A percentile compares a stretch with the other conserved stretches of the same genome.
phyloP scores from a whole-genome alignment of 306 rosid species.

The Prunus salicina region DNA sequence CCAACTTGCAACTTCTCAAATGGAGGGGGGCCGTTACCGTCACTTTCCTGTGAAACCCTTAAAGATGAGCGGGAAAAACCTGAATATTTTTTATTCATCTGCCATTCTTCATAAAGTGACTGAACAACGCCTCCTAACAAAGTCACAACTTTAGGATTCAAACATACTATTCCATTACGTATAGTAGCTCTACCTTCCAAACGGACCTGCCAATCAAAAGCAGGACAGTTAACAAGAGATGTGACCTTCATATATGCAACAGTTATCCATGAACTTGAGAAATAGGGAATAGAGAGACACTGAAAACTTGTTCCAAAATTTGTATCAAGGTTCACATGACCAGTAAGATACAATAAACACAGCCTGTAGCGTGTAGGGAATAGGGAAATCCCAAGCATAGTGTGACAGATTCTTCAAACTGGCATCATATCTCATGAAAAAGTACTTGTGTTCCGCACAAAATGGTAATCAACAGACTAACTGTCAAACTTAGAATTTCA shows the following conservation, averaged over 20 bases:
- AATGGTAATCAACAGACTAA: not conserved
- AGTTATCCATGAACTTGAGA: not conserved
- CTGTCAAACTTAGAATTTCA: not conserved
- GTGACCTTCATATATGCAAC: not conserved
- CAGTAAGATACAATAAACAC: not conserved
- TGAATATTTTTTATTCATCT: slow-evolving; percentile 79
- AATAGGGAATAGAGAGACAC: not conserved
- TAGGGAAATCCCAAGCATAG: not conserved
- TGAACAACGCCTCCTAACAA: slow-evolving; percentile 83
- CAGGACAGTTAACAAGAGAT: not conserved
- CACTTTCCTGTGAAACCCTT: slow-evolving; percentile 54
- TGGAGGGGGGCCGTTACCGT: slow-evolving; percentile 75
- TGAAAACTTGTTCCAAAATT: not conserved
- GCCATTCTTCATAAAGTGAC: slow-evolving; percentile 87
- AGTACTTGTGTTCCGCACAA: not conserved
- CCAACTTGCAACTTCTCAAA: slow-evolving; percentile 92
- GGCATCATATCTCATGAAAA: not conserved
- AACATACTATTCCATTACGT: slow-evolving; percentile 63
- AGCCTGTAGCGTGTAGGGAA: not conserved
- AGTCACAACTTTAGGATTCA: slow-evolving; percentile 60
- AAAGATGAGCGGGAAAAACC: slow-evolving; percentile 69
- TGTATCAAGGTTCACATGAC: not conserved
- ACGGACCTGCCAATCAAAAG: slow-evolving; percentile 57
- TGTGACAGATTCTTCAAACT: not conserved
- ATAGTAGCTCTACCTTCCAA: slow-evolving; percentile 66